Conservation (phyloP, 2,329 filamentous ascomycete genomes). For the Pezicula radicicola region DNA sequence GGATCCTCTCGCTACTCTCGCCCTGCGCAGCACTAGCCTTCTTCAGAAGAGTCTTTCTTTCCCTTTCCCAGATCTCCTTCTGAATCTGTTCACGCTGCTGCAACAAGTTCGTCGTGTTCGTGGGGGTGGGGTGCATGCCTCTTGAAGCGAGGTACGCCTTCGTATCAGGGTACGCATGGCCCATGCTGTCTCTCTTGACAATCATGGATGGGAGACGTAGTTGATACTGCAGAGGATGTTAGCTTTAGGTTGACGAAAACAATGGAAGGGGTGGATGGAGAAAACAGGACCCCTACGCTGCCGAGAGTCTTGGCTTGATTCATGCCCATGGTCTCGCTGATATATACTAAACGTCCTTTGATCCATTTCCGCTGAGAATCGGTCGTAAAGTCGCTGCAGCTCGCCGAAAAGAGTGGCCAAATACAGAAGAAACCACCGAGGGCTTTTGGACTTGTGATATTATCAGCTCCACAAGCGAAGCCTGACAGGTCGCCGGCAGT, state of each 20-base stretch:
- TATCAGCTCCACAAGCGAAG: slow-evolving; percentile 48
- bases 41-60: slow-evolving; percentile 34
- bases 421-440: slow-evolving; percentile 57
- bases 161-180: slow-evolving; percentile 3
- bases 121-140: slow-evolving; percentile 23
- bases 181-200: slow-evolving; percentile 36
- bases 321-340: slow-evolving; percentile 54
- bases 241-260: slow-evolving; percentile 1
- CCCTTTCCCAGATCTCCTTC: slow-evolving; percentile 40
- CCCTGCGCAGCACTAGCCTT: slow-evolving; percentile 21
- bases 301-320: slow-evolving; percentile 54
- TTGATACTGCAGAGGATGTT: slow-evolving; percentile 40
- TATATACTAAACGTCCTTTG: slow-evolving; percentile 49
- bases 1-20: slow-evolving; percentile 18
- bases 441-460: slow-evolving; percentile 41
- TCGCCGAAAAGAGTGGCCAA: slow-evolving; percentile 54
- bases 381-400: slow-evolving; percentile 56
- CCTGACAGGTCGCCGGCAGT: slow-evolving; percentile 31
- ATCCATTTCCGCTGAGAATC: slow-evolving; percentile 56
- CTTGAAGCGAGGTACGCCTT: not conserved
- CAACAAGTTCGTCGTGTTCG: slow-evolving; percentile 34
- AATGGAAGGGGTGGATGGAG: slow-evolving; percentile 2
- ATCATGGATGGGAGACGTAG: slow-evolving; percentile 61
- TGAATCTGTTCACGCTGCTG: slow-evolving; percentile 47
- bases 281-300: slow-evolving; percentile 38